Conservation (phyloP, 1,139 yeast genomes). For the Starmera stellimalicola region DNA sequence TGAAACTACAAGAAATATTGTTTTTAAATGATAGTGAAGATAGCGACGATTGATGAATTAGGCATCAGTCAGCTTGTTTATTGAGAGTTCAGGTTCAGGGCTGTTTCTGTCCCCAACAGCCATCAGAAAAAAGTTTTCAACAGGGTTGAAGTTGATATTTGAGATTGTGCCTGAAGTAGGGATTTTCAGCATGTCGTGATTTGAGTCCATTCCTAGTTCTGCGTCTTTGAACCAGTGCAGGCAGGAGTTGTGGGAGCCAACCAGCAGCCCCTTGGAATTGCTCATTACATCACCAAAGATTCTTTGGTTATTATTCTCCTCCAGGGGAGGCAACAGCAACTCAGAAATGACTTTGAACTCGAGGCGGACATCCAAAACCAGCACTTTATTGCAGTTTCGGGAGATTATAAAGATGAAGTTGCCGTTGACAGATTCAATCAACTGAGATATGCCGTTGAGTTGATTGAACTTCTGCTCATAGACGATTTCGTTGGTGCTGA, state of each 20-base stretch:
- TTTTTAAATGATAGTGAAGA: conserved; percentile 12
- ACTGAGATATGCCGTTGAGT: conserved; percentile 21
- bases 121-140: conserved; percentile 12
- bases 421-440: conserved; percentile 21
- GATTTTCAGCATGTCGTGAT: not conserved
- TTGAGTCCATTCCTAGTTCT: conserved; percentile 16
- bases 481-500: not conserved
- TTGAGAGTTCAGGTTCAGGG: conserved; percentile 6
- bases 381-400: conserved; percentile 17
- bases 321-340: conserved; percentile 4
- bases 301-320: conserved; percentile 19
- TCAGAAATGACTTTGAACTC: conserved; percentile 15
- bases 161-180: conserved; percentile 8
- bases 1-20: conserved; percentile 22
- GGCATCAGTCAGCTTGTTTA: not conserved
- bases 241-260: conserved; percentile 19
- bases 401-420: conserved; percentile 18
- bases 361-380: conserved; percentile 23
- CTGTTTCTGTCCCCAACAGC: conserved; percentile 17
- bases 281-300: conserved; percentile 15
- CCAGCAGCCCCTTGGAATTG: conserved; percentile 16
- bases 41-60: conserved; percentile 7
- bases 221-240: conserved; percentile 20
- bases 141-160: conserved; percentile 13
- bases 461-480: not conserved